A percentile compares a stretch with the other conserved stretches of the same genome.
Conservation (phyloP, 2,329 filamentous ascomycete genomes). For the Alternaria angustiovoidea region DNA sequence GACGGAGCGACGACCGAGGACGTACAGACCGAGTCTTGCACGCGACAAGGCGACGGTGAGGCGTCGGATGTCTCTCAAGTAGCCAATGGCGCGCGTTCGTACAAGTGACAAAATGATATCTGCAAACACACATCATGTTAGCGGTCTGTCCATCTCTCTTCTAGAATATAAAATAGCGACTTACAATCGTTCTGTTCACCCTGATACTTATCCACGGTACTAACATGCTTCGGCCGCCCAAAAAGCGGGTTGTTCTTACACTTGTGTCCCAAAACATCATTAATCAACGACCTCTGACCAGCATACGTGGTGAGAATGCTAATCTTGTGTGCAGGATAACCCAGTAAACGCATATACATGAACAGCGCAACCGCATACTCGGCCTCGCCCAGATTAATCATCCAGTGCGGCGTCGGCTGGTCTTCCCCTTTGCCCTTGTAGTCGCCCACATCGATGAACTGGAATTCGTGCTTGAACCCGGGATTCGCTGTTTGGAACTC, state of each 20-base stretch:
- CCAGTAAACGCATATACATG: conserved; percentile 96
- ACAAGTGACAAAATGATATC: conserved; percentile 94
- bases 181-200: conserved; percentile 98
- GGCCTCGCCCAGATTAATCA: conserved; percentile 95
- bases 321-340: conserved; percentile 85
- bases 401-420: conserved; percentile 91
- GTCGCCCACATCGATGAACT: conserved; percentile 94
- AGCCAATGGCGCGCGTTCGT: conserved; percentile 86
- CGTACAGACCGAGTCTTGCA: conserved; percentile 88
- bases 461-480: conserved; percentile 91
- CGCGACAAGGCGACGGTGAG: conserved; percentile 94
- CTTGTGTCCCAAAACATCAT: conserved; percentile 82
- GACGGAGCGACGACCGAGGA: conserved; percentile 85
- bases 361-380: conserved; percentile 96
- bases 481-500: conserved; percentile 87
- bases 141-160: not conserved
- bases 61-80: conserved; percentile 90
- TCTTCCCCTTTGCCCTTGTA: conserved; percentile 90
- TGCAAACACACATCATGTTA: conserved; percentile 46
- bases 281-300: conserved; percentile 86
- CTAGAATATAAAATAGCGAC: conserved; percentile 40
- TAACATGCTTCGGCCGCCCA: conserved; percentile 86
- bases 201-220: conserved; percentile 98
- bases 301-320: conserved; percentile 93
- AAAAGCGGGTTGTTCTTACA: conserved; percentile 87